These are phyloP conservation scores for Eutrema salsugineum DNA, from an alignment of 441 rosid species.

Conservation along the genomic window DNA sequence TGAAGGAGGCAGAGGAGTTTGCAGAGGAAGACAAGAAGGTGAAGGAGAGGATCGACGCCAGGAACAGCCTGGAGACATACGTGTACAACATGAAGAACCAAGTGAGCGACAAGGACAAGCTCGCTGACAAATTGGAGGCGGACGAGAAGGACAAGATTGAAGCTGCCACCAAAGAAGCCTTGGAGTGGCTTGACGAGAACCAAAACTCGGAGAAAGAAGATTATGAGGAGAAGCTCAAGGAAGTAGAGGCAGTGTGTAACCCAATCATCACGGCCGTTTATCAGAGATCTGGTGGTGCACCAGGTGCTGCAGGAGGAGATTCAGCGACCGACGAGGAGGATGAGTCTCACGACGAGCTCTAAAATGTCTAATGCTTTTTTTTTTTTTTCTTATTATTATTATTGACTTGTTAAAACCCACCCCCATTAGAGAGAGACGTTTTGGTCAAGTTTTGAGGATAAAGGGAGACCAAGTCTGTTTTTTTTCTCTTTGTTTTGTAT, in stretches of 20 bases:
- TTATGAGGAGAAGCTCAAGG: constrained; percentile 52
- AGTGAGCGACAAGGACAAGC: constrained; percentile 46
- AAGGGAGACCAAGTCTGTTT: background rate
- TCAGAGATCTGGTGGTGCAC: constrained; percentile 46
- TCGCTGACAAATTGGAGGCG: constrained; percentile 37
- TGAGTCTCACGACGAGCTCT: constrained; percentile 43
- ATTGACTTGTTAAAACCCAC: background rate
- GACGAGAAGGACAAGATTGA: constrained; percentile 55
- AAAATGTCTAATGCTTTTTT: background rate
- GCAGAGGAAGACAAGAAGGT: constrained; percentile 97
- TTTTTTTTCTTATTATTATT: background rate
- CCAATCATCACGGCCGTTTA: constrained; percentile 45
- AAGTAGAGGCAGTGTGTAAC: constrained; percentile 50
- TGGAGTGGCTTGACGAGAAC: constrained; percentile 53
- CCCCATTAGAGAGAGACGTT: background rate
- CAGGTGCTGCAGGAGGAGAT: constrained; percentile 35
- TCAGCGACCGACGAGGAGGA: constrained; percentile 34
- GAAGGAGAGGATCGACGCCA: constrained; percentile 83
- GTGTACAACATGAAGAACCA: constrained; percentile 72
- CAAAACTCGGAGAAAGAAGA: constrained; percentile 46
- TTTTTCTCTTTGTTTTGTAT: background rate
- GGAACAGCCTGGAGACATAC: constrained; percentile 81
- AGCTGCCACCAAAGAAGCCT: constrained; percentile 43
- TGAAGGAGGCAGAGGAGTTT: constrained; percentile 86
- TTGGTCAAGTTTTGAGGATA: constrained; percentile 24